Conservation (phyloP, 208 protist genomes). For the Kentomonas sorsogonicus region DNA sequence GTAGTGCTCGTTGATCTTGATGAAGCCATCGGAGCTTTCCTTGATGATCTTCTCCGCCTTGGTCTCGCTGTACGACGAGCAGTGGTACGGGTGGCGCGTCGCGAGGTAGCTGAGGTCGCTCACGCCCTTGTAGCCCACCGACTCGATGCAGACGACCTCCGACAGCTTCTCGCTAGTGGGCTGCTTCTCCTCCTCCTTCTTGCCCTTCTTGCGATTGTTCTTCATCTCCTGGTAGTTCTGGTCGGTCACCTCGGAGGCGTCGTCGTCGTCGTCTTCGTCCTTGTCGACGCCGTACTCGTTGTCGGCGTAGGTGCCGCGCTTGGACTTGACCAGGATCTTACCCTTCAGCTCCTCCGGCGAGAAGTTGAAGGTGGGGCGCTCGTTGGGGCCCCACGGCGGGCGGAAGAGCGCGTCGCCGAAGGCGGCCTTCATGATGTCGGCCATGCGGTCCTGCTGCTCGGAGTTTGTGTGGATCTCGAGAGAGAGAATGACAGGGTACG, state of each 20-base stretch:
- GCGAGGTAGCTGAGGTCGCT: slow-evolving; percentile 51
- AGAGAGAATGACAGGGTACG: slow-evolving; percentile 77
- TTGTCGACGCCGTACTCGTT: slow-evolving; percentile 33
- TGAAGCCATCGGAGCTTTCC: slow-evolving; percentile 25
- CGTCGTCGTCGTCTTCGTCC: slow-evolving; percentile 24
- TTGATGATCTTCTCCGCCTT: slow-evolving; percentile 46
- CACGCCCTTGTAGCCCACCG: slow-evolving; percentile 49
- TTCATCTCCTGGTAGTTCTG: slow-evolving; percentile 21
- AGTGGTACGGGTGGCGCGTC: slow-evolving; percentile 52
- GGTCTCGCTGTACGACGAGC: slow-evolving; percentile 50
- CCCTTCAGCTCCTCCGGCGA: slow-evolving; percentile 45
- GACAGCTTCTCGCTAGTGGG: slow-evolving; percentile 34
- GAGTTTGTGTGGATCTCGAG: slow-evolving; percentile 68
- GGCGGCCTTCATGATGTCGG: slow-evolving; percentile 42
- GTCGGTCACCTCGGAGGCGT: slow-evolving; percentile 13
- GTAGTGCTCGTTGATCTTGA: slow-evolving; percentile 56
- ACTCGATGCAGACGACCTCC: slow-evolving; percentile 55
- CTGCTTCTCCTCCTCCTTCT: slow-evolving; percentile 18
- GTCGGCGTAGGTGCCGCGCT: slow-evolving; percentile 21
- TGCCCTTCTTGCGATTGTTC: slow-evolving; percentile 12
- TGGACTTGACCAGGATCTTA: slow-evolving; percentile 63
- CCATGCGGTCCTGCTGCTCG: slow-evolving; percentile 68
- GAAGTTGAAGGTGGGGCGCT: slow-evolving; percentile 33
- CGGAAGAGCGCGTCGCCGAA: slow-evolving; percentile 54
- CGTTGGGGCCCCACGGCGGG: slow-evolving; percentile 28